Base-by-base conservation (phyloP, 176 grass and related monocot species). In the Rhynchospora pubera region DNA sequence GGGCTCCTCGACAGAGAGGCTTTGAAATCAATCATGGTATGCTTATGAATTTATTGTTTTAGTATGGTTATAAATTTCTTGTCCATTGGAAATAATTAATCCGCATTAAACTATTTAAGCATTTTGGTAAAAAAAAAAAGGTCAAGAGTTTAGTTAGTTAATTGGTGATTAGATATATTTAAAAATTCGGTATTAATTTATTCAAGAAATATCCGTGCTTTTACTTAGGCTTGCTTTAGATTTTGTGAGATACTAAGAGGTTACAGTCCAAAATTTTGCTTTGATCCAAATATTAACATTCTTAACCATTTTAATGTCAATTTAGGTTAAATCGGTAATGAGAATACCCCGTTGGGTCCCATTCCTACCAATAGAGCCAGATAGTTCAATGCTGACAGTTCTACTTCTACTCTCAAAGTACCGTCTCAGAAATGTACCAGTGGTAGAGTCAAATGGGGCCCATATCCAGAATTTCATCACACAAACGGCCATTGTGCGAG, bases 381-480 rank as follows among this genome's bases (percentile, higher is more conserved):
- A 88, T 46, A 93, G 62, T 84, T 88, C 92, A 28, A 94, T 95
- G 96, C 90, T 98, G 68, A 86, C 87, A 57, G 96, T 95, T 67
- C 34, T 98, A 43, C 60, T 98, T 45, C 85, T 98, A 86, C 96
- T 98, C 46, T 98, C 96, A 44, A 98, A 98, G 82, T 95, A 98
- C 52, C 87, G 92, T 82, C 86, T 98, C 83, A 94, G 92, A 86
- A 94, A 90, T 88, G 91, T 95, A 11, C 96, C 96, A 62, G 90
- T 98, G 50, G 73, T 94, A 71, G 90, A 98, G 71, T 53, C 88
- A 21, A 80, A 91, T 59, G 92, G 89, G 22, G 73, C 92, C 62
- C 51, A 62, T 75, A 94, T 98, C 65, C 90, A 83, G 79, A 98
- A 98, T 87, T 98, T 98, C 83, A 98, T 98, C 80, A 94, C 92